Evolutionary conservation across 163 green algal species (phyloP).

Genomic region (Trebouxiophyceae sp.): DNA sequence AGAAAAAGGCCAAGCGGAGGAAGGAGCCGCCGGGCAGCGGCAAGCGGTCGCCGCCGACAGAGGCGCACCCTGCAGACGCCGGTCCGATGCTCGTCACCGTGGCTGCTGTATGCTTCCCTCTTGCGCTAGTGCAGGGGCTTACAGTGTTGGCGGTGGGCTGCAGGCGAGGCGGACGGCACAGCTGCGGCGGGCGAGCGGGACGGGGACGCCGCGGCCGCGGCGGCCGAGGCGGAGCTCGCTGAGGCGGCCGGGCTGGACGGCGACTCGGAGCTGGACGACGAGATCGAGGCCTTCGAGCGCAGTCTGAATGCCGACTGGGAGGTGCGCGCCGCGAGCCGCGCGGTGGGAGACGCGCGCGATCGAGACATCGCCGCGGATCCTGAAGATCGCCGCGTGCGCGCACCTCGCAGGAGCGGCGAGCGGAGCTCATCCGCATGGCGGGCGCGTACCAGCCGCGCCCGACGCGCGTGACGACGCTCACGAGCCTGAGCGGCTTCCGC

Average conservation of each 20-base stretch:
- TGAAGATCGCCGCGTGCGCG: background rate
- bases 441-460: background rate
- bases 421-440: background rate
- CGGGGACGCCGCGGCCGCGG: background rate
- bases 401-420: background rate
- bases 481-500: background rate
- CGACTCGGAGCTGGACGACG: background rate
- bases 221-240: background rate
- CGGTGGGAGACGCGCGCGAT: background rate
- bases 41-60: background rate
- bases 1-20: conserved; percentile 6
- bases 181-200: background rate
- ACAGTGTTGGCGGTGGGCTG: background rate
- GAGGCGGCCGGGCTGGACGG: background rate
- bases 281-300: background rate
- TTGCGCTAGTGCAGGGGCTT: background rate
- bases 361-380: background rate
- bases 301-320: conserved; percentile 3
- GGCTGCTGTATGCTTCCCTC: background rate
- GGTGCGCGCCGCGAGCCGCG: background rate
- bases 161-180: background rate
- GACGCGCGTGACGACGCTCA: background rate
- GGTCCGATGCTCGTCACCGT: background rate
- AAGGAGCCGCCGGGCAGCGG: background rate
- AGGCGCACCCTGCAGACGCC: background rate